Evolutionary conservation across 306 rosid genomes (phyloP).

Genomic region (Luffa aegyptiaca): DNA sequence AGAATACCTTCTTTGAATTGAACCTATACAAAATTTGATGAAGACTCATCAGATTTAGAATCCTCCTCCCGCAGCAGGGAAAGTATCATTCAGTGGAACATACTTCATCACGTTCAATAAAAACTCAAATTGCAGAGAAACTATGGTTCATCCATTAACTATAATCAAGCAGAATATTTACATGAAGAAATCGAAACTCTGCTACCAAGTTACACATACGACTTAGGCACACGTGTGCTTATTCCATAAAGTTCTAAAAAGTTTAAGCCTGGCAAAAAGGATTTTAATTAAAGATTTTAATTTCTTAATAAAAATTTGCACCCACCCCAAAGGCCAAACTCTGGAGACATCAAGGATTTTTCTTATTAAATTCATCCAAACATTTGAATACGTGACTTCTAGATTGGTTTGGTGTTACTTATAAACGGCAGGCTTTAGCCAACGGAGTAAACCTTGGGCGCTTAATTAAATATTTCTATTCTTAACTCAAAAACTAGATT

Average conservation of each 20-base stretch:
- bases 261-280: neutral
- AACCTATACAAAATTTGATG: slow-evolving; percentile 44
- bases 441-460: neutral
- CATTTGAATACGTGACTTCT: neutral
- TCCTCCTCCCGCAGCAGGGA: neutral
- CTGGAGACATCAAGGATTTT: neutral
- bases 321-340: neutral
- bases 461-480: neutral
- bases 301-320: too few relatives aligned
- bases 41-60: slow-evolving; percentile 5
- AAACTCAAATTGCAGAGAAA: neutral
- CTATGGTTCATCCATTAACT: neutral
- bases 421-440: neutral
- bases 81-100: neutral
- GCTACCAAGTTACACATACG: neutral
- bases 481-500: neutral
- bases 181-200: neutral
- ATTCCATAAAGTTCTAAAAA: neutral
- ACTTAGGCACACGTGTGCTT: neutral
- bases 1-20: slow-evolving; percentile 76
- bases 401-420: neutral
- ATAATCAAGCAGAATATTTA: neutral
- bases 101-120: neutral
- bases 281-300: neutral
- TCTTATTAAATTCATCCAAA: neutral